These are phyloP conservation scores for Russula olivacea DNA, from an alignment of 768 basidiomycete species.

Conservation along the genomic window DNA sequence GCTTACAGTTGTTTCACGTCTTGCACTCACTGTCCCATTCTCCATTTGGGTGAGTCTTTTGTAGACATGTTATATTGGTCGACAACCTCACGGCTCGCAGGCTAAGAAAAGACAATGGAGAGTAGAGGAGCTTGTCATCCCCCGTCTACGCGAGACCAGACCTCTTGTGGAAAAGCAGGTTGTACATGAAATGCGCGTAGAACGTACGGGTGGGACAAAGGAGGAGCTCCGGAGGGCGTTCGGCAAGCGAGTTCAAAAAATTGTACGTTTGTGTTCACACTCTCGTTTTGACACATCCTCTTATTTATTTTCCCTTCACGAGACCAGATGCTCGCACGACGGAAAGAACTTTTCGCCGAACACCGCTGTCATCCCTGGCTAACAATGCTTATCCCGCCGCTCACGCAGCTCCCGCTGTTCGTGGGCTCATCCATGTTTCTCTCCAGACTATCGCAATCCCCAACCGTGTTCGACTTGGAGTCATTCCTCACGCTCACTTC, in stretches of 20 bases:
- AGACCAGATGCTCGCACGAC: slow-evolving; percentile 46
- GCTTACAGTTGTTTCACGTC: slow-evolving; percentile 54
- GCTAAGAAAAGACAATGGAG: slow-evolving; percentile 29
- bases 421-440: slow-evolving; percentile 57
- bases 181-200: slow-evolving; percentile 15
- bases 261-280: slow-evolving; percentile 13
- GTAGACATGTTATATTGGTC: background rate
- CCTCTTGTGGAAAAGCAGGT: slow-evolving; percentile 20
- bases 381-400: slow-evolving; percentile 54
- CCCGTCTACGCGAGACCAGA: slow-evolving; percentile 21
- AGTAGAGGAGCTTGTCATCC: slow-evolving; percentile 28
- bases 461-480: slow-evolving; percentile 68
- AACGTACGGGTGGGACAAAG: slow-evolving; percentile 17
- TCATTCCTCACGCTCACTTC: slow-evolving; percentile 70
- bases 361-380: slow-evolving; percentile 52
- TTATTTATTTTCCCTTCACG: background rate
- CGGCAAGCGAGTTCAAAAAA: slow-evolving; percentile 18
- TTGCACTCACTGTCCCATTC: slow-evolving; percentile 57
- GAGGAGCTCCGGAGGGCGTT: slow-evolving; percentile 21
- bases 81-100: slow-evolving; percentile 16
- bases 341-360: slow-evolving; percentile 54
- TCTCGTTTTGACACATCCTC: background rate
- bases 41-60: slow-evolving; percentile 63
- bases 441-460: slow-evolving; percentile 47
- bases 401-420: slow-evolving; percentile 70